Evolutionary conservation across 1,284 basidiomycete genomes (phyloP).

Genomic region (Microbotryum silenes-acaulis): DNA sequence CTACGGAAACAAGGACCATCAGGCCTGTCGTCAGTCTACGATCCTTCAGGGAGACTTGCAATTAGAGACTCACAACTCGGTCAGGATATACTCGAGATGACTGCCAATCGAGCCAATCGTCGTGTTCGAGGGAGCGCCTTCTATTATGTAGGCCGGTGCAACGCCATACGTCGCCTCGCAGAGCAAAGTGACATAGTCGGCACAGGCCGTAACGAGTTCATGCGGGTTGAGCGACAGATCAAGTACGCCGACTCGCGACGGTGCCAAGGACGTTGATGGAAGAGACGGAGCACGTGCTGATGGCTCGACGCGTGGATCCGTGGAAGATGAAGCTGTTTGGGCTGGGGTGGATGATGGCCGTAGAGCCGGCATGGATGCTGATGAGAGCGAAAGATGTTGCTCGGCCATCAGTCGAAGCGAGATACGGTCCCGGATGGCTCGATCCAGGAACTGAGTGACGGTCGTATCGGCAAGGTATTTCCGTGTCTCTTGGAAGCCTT

Average conservation of each 20-base stretch:
- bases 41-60: constrained; percentile 17
- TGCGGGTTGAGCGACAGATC: constrained; percentile 60
- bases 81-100: constrained; percentile 77
- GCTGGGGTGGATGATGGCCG: neutral
- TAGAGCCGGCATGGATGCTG: constrained; percentile 45
- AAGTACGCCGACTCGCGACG: constrained; percentile 56
- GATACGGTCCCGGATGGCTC: constrained; percentile 75
- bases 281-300: constrained; percentile 19
- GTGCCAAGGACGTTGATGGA: constrained; percentile 37
- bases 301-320: constrained; percentile 24
- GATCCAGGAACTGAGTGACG: constrained; percentile 70
- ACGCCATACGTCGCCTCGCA: constrained; percentile 78
- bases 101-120: constrained; percentile 67
- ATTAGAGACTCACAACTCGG: constrained; percentile 37
- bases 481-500: constrained; percentile 75
- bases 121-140: constrained; percentile 47
- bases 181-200: constrained; percentile 69
- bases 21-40: neutral
- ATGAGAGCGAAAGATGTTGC: constrained; percentile 77
- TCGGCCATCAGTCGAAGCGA: constrained; percentile 83
- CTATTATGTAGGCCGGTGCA: constrained; percentile 57
- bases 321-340: neutral
- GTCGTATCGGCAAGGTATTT: constrained; percentile 71
- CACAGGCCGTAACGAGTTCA: constrained; percentile 64
- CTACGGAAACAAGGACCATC: too few relatives aligned